Percentiles rank a stretch among this genome's conserved stretches.
Evolutionary conservation across 108 stramenopile genomes (phyloP).

Genomic region (Cyclotella atomus): DNA sequence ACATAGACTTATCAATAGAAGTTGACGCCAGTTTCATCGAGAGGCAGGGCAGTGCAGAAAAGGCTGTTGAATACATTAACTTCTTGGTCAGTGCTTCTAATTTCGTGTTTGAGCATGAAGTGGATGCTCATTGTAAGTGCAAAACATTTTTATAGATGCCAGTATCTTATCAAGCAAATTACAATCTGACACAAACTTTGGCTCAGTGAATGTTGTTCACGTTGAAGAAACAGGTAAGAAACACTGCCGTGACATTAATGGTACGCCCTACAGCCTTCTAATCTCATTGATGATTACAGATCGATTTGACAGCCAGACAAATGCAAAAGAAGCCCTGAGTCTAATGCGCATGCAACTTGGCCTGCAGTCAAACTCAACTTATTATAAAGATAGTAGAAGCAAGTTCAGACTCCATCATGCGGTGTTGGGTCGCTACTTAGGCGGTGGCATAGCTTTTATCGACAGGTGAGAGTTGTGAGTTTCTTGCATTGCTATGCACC

Average conservation of each 20-base stretch:
- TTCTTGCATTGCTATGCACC: neutral
- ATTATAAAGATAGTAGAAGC: neutral
- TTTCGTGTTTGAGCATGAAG: constrained; percentile 38
- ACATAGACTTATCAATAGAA: constrained; percentile 28
- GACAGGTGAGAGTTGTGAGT: constrained; percentile 1
- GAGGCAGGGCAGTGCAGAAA: constrained; percentile 18
- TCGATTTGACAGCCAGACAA: constrained; percentile 16
- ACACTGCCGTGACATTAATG: neutral
- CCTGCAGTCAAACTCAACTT: neutral
- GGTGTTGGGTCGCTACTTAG: constrained; percentile 31
- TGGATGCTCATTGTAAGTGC: constrained; percentile 37
- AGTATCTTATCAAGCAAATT: neutral
- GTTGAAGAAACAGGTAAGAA: constrained; percentile 24
- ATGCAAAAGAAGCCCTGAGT: constrained; percentile 26
- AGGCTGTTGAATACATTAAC: constrained; percentile 39
- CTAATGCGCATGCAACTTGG: constrained; percentile 9
- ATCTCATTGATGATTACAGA: neutral
- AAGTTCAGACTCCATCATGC: constrained; percentile 35
- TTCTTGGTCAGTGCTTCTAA: constrained; percentile 36
- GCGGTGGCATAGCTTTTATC: constrained; percentile 46
- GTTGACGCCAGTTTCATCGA: constrained; percentile 34
- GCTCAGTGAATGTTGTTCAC: constrained; percentile 30
- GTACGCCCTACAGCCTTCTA: neutral
- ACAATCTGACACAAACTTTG: neutral
- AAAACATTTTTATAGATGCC: neutral